Percentiles rank a stretch among this genome's conserved stretches.
phyloP scores from a whole-genome alignment of 2,329 filamentous ascomycete species.

The Ascochyta rabiei region DNA sequence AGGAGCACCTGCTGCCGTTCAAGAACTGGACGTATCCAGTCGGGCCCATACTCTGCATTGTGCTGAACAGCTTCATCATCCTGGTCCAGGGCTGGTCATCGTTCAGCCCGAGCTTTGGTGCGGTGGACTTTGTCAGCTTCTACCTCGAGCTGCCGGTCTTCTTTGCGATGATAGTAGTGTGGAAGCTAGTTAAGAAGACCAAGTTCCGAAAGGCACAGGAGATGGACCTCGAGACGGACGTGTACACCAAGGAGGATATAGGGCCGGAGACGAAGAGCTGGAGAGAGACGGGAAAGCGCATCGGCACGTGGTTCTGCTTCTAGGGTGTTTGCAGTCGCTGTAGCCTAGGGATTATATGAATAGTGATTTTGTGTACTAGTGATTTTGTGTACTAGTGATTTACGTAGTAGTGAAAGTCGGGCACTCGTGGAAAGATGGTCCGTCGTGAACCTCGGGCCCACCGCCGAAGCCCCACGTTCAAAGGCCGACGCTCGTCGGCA shows the following conservation, averaged over 20 bases:
- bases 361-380: background rate
- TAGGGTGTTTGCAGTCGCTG: constrained; percentile 1
- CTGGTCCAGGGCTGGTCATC: constrained; percentile 52
- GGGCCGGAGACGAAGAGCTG: constrained; percentile 31
- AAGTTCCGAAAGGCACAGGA: constrained; percentile 33
- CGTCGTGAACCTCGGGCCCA: constrained; percentile 8
- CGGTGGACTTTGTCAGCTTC: constrained; percentile 56
- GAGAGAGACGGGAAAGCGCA: constrained; percentile 27
- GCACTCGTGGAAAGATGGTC: constrained; percentile 11
- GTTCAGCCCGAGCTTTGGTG: constrained; percentile 57
- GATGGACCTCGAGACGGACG: constrained; percentile 41
- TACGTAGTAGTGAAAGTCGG: constrained; percentile 2
- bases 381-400: background rate
- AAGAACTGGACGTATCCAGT: constrained; percentile 65
- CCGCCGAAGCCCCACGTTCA: constrained; percentile 12
- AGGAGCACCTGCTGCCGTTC: constrained; percentile 54
- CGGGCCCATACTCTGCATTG: constrained; percentile 51
- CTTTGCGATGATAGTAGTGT: constrained; percentile 33
- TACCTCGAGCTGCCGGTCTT: constrained; percentile 52
- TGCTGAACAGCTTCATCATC: constrained; percentile 38
- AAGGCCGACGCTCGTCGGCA: constrained; percentile 15
- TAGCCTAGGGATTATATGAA: background rate
- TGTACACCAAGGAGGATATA: constrained; percentile 40
- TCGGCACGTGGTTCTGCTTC: constrained; percentile 40
- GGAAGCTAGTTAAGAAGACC: constrained; percentile 39